phyloP scores from a whole-genome alignment of 2,329 filamentous ascomycete species.

The Aspergillus tanneri region DNA sequence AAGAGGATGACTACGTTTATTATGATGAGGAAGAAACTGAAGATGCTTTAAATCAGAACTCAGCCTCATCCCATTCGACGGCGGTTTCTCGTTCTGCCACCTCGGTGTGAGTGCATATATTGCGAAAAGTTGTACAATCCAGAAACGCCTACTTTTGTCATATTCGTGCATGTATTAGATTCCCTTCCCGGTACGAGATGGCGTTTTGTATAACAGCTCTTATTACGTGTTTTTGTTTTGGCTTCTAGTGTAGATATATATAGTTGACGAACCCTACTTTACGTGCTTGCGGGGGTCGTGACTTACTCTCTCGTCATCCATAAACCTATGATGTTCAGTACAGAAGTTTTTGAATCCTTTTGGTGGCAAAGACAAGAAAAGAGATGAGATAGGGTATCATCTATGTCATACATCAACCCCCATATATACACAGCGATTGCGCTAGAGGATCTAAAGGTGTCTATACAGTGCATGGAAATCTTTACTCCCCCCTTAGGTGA shows the following conservation, averaged over 20 bases:
- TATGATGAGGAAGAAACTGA: slow-evolving; percentile 54
- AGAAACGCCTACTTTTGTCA: background rate
- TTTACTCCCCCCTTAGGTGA: slow-evolving; percentile 27
- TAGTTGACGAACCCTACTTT: background rate
- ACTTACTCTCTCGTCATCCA: no score
- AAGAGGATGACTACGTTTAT: slow-evolving; percentile 55
- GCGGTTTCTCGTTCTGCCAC: background rate
- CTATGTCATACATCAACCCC: no score
- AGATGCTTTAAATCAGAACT: slow-evolving; percentile 1
- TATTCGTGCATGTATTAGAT: slow-evolving; percentile 18
- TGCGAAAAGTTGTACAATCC: background rate
- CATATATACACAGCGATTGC: no score
- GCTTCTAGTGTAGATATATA: background rate
- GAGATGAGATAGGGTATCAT: no score
- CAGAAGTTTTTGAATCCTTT: no score
- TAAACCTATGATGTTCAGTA: no score
- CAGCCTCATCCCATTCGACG: slow-evolving; percentile 3
- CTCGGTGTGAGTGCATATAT: slow-evolving; percentile 1
- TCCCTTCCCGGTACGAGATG: slow-evolving; percentile 12
- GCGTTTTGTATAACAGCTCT: slow-evolving; percentile 19
- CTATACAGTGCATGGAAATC: no score
- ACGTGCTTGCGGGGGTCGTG: no score
- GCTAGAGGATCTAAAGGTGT: no score
- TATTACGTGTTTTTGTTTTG: slow-evolving; percentile 1
- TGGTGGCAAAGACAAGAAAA: no score